A percentile compares a stretch with the other conserved stretches of the same genome.
These are phyloP conservation scores for Ophiostoma piceae DNA, from an alignment of 2,329 filamentous ascomycete genomes.

Conservation along the genomic window DNA sequence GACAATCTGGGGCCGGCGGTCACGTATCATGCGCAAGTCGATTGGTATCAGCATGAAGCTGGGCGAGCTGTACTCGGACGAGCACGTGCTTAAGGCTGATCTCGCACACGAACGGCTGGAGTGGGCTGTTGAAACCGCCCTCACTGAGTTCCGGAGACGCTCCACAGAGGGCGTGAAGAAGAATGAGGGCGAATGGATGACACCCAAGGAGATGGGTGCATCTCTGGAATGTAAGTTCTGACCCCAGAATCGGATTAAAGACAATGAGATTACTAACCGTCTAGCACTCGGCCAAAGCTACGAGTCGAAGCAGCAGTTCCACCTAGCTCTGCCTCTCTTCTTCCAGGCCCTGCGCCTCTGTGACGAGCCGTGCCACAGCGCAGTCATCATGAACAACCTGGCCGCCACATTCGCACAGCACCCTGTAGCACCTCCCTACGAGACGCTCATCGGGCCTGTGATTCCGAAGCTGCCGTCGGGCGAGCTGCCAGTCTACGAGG, in stretches of 20 bases:
- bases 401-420: constrained; percentile 68
- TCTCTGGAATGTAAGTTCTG: constrained; percentile 57
- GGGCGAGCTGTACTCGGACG: constrained; percentile 72
- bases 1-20: constrained; percentile 54
- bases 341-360: constrained; percentile 72
- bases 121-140: constrained; percentile 73
- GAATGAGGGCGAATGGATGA: constrained; percentile 67
- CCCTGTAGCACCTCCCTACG: constrained; percentile 38
- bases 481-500: constrained; percentile 14
- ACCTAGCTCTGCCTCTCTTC: constrained; percentile 79
- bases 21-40: constrained; percentile 65
- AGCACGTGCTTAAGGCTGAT: constrained; percentile 68
- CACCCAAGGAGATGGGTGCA: constrained; percentile 64
- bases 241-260: too few relatives aligned
- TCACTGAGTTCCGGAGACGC: constrained; percentile 68
- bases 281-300: constrained; percentile 71
- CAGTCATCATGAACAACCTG: constrained; percentile 82
- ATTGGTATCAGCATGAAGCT: constrained; percentile 77
- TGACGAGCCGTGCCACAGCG: constrained; percentile 66
- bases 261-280: constrained; percentile 1
- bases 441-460: constrained; percentile 32
- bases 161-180: constrained; percentile 62
- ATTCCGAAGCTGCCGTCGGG: constrained; percentile 16
- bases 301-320: constrained; percentile 65
- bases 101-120: constrained; percentile 69